Conservation (phyloP, 768 basidiomycete species). For the Tricholoma sp. region DNA sequence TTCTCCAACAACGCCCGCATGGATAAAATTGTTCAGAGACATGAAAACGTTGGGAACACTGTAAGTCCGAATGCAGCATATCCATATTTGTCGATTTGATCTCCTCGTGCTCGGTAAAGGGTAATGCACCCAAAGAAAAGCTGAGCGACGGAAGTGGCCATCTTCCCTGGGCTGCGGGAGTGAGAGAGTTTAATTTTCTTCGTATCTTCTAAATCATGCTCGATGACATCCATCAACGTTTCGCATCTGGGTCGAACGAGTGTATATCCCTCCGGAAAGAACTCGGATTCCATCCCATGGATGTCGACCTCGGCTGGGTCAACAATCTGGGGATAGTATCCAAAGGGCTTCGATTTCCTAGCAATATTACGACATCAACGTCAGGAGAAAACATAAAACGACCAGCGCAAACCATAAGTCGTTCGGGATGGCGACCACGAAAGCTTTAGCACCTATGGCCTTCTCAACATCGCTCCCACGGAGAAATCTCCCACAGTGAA, state of each 20-base stretch:
- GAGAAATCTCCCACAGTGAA: not conserved
- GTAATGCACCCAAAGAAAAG: not conserved
- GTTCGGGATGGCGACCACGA: not conserved
- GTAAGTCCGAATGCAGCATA: conserved; percentile 1
- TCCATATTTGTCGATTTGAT: not conserved
- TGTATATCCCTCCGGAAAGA: not conserved
- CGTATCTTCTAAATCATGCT: not conserved
- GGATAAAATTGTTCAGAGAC: not conserved
- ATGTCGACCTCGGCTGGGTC: not conserved
- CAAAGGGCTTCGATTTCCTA: not conserved
- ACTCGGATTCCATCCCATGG: not conserved
- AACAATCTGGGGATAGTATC: not conserved
- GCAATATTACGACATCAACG: not conserved
- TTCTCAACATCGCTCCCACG: not conserved
- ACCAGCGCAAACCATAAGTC: not conserved
- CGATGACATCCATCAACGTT: not conserved
- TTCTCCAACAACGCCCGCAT: not conserved
- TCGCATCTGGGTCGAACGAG: not conserved
- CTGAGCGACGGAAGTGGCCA: not conserved
- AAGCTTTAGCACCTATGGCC: not conserved
- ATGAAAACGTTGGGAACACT: not conserved
- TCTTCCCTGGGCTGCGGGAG: not conserved
- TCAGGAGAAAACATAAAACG: not conserved
- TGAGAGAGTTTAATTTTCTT: not conserved
- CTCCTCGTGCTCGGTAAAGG: not conserved